These are phyloP conservation scores for Candida glucosophila DNA, from an alignment of 1,139 yeast genomes.

Conservation along the genomic window DNA sequence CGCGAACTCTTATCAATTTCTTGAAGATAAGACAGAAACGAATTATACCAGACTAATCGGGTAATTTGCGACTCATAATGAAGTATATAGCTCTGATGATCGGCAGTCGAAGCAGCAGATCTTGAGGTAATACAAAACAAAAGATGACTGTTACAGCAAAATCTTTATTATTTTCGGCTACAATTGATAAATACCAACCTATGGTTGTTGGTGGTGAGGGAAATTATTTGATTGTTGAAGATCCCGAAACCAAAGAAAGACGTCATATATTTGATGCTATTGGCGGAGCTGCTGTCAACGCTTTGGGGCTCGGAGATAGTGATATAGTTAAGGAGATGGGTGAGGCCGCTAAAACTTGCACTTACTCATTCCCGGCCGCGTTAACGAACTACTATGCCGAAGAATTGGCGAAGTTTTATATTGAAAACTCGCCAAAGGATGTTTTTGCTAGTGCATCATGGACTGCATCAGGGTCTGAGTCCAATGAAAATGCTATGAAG, in stretches of 20 bases:
- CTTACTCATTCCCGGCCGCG: constrained; percentile 38
- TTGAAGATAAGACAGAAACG: too few relatives aligned
- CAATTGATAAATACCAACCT: constrained; percentile 10
- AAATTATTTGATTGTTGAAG: constrained; percentile 35
- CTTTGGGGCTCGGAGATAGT: constrained; percentile 51
- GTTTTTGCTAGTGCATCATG: constrained; percentile 47
- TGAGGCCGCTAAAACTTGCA: constrained; percentile 36
- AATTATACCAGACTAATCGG: too few relatives aligned
- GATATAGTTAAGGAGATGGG: constrained; percentile 40
- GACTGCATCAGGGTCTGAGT: constrained; percentile 55
- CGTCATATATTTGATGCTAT: constrained; percentile 40
- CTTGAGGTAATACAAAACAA: neutral
- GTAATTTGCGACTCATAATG: too few relatives aligned
- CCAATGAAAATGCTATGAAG: constrained; percentile 52
- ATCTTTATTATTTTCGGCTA: neutral
- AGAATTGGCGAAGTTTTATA: constrained; percentile 42
- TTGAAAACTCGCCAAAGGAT: constrained; percentile 44
- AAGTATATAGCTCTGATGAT: too few relatives aligned
- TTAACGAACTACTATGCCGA: constrained; percentile 39
- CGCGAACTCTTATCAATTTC: too few relatives aligned
- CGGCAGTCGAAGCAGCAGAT: too few relatives aligned
- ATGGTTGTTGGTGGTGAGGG: constrained; percentile 43
- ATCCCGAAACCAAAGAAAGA: constrained; percentile 35
- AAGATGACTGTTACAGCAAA: neutral
- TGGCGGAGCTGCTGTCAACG: constrained; percentile 63